These are phyloP conservation scores for Penicillium nucicola DNA, from an alignment of 495 filamentous ascomycete genomes.

Conservation along the genomic window DNA sequence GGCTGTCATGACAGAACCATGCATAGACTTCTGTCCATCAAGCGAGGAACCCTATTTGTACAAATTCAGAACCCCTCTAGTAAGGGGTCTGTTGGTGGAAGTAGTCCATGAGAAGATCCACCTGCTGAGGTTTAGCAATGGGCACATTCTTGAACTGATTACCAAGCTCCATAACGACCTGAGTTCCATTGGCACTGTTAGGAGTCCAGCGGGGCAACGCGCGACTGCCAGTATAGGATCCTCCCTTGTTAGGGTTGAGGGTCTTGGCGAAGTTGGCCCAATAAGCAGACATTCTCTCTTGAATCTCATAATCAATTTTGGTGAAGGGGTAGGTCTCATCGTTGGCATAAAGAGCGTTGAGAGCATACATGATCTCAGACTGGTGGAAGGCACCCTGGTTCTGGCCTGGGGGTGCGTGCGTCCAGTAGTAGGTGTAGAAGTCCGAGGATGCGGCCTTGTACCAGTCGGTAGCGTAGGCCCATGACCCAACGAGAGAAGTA, in stretches of 20 bases:
- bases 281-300: slow-evolving; percentile 24
- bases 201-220: slow-evolving; percentile 12
- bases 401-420: slow-evolving; percentile 27
- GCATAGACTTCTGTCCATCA: too few species aligned
- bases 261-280: slow-evolving; percentile 34
- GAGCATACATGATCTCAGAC: slow-evolving; percentile 29
- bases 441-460: slow-evolving; percentile 19
- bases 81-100: slow-evolving; percentile 17
- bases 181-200: slow-evolving; percentile 16
- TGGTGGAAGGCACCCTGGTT: slow-evolving; percentile 27
- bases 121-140: slow-evolving; percentile 16
- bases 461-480: slow-evolving; percentile 27
- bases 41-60: too few species aligned
- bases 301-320: slow-evolving; percentile 17
- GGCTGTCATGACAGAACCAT: too few species aligned
- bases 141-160: slow-evolving; percentile 16
- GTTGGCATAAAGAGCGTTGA: slow-evolving; percentile 26
- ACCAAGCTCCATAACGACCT: slow-evolving; percentile 22
- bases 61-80: not conserved
- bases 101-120: slow-evolving; percentile 21
- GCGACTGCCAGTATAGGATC: slow-evolving; percentile 16
- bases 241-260: slow-evolving; percentile 24
- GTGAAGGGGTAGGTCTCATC: slow-evolving; percentile 24
- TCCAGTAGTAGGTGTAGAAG: slow-evolving; percentile 35
- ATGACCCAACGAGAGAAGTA: slow-evolving; percentile 18